These are phyloP conservation scores for Colletotrichum tabaci DNA, from an alignment of 2,329 filamentous ascomycete genomes.

Conservation along the genomic window DNA sequence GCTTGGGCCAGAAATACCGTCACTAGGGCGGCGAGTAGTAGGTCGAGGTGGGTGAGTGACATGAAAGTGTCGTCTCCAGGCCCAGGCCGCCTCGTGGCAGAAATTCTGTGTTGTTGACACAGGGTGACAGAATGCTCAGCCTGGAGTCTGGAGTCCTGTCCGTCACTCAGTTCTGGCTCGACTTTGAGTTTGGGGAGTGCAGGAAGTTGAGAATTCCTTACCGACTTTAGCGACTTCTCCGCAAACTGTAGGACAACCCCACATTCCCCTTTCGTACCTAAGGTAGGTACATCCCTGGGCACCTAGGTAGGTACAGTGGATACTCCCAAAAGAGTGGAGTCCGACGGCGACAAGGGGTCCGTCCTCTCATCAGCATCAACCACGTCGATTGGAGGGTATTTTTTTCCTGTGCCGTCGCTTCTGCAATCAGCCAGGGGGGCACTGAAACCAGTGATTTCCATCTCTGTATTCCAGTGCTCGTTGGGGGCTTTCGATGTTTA, in stretches of 20 bases:
- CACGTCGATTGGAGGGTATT: constrained; percentile 23
- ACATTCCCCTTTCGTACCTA: constrained; percentile 31
- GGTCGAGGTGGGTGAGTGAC: constrained; percentile 6
- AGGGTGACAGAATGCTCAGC: not conserved
- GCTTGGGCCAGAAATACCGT: constrained; percentile 14
- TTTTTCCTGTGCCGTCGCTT: not conserved
- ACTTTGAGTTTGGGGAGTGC: constrained; percentile 35
- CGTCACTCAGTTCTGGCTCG: constrained; percentile 1
- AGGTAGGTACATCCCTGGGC: too few species aligned
- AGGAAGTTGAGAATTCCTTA: constrained; percentile 28
- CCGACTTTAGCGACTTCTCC: constrained; percentile 26
- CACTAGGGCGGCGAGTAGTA: constrained; percentile 10
- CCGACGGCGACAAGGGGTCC: not conserved
- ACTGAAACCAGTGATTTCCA: constrained; percentile 26
- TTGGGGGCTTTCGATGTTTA: constrained; percentile 3
- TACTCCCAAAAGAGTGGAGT: constrained; percentile 11
- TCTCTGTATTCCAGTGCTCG: constrained; percentile 6
- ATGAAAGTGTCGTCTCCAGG: constrained; percentile 1
- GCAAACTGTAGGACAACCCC: constrained; percentile 32
- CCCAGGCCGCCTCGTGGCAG: constrained; percentile 24
- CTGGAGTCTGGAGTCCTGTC: not conserved
- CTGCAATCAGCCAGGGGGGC: constrained; percentile 33
- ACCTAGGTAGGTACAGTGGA: constrained; percentile 2
- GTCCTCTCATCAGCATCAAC: not conserved
- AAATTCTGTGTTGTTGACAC: not conserved